These are phyloP conservation scores for Capsicum baccatum DNA, from an alignment of 257 asterid species.

Conservation along the genomic window DNA sequence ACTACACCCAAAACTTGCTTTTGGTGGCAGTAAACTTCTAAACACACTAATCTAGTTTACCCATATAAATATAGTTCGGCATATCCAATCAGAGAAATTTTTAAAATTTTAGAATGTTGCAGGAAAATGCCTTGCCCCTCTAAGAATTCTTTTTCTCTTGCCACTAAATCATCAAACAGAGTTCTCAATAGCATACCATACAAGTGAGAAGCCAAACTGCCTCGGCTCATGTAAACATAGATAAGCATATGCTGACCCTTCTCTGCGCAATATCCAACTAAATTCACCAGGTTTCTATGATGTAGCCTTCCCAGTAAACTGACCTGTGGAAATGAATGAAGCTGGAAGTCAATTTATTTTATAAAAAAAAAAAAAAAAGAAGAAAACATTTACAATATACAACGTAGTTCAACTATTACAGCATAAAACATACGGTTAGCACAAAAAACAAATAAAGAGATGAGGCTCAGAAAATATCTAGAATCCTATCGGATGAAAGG, in stretches of 20 bases:
- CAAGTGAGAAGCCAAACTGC: constrained; percentile 91
- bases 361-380: no score
- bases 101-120: neutral
- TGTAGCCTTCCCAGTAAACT: constrained; percentile 91
- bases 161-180: constrained; percentile 16
- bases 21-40: neutral
- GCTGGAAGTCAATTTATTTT: neutral
- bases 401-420: neutral
- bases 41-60: constrained; percentile 16
- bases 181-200: constrained; percentile 58
- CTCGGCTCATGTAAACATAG: constrained; percentile 89
- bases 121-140: neutral
- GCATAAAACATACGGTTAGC: neutral
- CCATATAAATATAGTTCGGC: neutral
- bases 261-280: constrained; percentile 96
- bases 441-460: neutral
- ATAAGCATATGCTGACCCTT: constrained; percentile 89
- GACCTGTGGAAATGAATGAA: constrained; percentile 56
- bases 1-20: neutral
- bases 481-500: neutral
- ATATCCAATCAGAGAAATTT: constrained; percentile 1
- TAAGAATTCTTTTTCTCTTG: neutral
- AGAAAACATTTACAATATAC: constrained; percentile 23
- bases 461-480: neutral
- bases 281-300: constrained; percentile 96